Evolutionary conservation across 306 rosid species (phyloP), one percentile per base, ranked within the genome.

Genomic region (Quillaja saponaria): DNA sequence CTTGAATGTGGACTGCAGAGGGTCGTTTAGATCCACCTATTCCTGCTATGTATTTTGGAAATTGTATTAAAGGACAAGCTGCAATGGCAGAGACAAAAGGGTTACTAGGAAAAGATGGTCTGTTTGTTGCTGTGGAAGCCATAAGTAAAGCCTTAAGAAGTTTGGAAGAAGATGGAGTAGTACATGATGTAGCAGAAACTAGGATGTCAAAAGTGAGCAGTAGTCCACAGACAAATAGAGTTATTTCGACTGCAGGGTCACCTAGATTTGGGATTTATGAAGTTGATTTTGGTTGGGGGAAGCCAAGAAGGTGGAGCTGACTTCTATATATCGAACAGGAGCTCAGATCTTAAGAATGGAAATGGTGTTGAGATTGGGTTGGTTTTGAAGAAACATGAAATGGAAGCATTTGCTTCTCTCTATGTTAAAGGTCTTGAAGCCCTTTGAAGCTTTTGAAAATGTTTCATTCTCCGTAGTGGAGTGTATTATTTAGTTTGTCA

Each of bases 251-350:
- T 10, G 64, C 71, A 0, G 75, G 80, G 8, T 82, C 84, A 1
- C 76, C 65, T 6, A 16, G 64, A 31, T 66, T 79, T 53, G 73
- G 39, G 55, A 12, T 73, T 44, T 67, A 77, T 18, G 15, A 21
- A 25, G 21, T 44, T 60, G 82, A 76, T 44, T 83, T 76, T 48
- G 82, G 85, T 7, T 76, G 82, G 88, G 88, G 82, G 41, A 73
- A 17, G 37, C 85, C 80, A 56, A 7, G 54, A 83, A 7, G 54
- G 79, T 68, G 17, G 75, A 64, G 8, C 1, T 66, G 0, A 21
- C 75, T 31, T 21, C 54, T 10, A 53, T 65, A 3, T 44, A 31
- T 5, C 40, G 2, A 0, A 42, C 44, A 13, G 66, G 61, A 18
- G 49, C 75, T 40, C 55, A 9, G 79, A 68, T 0, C 34, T 35